These are phyloP conservation scores for Penicillium sp. DNA, from an alignment of 2,329 filamentous ascomycete species.

Conservation along the genomic window DNA sequence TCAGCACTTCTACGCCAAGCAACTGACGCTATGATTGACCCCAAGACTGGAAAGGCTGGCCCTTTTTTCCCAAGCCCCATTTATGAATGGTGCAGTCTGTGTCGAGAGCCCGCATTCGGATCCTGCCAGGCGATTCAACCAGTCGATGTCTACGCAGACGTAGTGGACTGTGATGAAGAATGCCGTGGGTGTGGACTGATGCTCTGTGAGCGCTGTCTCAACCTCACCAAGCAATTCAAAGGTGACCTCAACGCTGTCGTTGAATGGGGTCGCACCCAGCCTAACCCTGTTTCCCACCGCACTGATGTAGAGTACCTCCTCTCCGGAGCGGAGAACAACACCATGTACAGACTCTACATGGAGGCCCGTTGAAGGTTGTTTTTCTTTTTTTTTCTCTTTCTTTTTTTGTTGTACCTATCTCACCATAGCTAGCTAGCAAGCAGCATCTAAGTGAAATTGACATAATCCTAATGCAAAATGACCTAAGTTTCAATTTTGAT, in stretches of 20 bases:
- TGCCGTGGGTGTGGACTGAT: slow-evolving; percentile 30
- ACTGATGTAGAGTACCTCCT: slow-evolving; percentile 14
- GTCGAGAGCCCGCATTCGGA: slow-evolving; percentile 39
- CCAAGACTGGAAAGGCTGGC: neutral
- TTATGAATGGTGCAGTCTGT: slow-evolving; percentile 43
- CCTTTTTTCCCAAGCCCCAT: slow-evolving; percentile 5
- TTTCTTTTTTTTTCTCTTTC: neutral
- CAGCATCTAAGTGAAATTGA: neutral
- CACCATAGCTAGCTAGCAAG: neutral
- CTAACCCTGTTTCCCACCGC: neutral
- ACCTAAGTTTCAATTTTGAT: neutral
- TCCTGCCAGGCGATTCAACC: slow-evolving; percentile 29
- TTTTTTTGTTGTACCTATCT: neutral
- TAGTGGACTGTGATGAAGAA: neutral
- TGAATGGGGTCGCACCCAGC: neutral
- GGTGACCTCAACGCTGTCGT: slow-evolving; percentile 19
- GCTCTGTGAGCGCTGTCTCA: slow-evolving; percentile 30
- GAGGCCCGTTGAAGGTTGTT: neutral
- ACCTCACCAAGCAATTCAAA: slow-evolving; percentile 6
- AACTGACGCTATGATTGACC: neutral
- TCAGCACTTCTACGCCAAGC: slow-evolving; percentile 20
- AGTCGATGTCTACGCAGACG: neutral
- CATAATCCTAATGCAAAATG: neutral
- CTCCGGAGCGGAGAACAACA: neutral
- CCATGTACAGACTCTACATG: neutral